Evolutionary conservation across 2,329 filamentous ascomycete species (phyloP), one percentile per base, ranked within the genome.

Genomic region (Scorias spongiosa): DNA sequence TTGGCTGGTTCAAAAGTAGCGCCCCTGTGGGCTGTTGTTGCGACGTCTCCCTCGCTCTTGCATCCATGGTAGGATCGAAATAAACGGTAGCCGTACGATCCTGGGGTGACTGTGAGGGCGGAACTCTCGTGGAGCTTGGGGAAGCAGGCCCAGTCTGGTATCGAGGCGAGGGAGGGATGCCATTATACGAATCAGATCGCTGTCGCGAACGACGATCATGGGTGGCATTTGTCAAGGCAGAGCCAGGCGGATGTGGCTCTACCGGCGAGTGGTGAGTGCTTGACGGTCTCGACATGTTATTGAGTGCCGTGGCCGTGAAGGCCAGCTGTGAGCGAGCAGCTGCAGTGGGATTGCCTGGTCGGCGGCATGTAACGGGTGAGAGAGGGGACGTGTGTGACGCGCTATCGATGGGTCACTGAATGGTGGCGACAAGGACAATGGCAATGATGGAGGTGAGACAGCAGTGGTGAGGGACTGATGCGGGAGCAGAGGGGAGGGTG

Each of bases 1-100:
- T 26, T 26, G 20, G 20, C 20, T 26, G 20, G 7, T 26, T 26
- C 20, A 26, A 26, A 7, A 4, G 3, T 3, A 26, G 20, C 20
- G 20, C 20, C 7, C 4, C 20, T 3, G 20, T 26, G 3, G 20
- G 20, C 20, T 26, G 20, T 7, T 26, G 20, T 26, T 26, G 20
- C 20, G 7, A 26, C 20, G 20, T 3, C 7, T 26, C 20, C 20
- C 20, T 26, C 20, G 20, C 20, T 26, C 20, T 26, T 26, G 20
- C 20, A 26, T 26, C 20, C 20, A 26, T 64, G 37, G 65, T 67
- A 7, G 67, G 68, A 54, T 71, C 68, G 59, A 70, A 71, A 60
- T 70, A 71, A 54, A 63, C 63, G 43, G 65, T 63, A 14, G 59
- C 53, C n/a, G 62, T 54, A 48, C 56, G 57, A 48, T 65, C 63